phyloP scores from a whole-genome alignment of 2,329 filamentous ascomycete genomes.

The Coniochaeta pulveracea region DNA sequence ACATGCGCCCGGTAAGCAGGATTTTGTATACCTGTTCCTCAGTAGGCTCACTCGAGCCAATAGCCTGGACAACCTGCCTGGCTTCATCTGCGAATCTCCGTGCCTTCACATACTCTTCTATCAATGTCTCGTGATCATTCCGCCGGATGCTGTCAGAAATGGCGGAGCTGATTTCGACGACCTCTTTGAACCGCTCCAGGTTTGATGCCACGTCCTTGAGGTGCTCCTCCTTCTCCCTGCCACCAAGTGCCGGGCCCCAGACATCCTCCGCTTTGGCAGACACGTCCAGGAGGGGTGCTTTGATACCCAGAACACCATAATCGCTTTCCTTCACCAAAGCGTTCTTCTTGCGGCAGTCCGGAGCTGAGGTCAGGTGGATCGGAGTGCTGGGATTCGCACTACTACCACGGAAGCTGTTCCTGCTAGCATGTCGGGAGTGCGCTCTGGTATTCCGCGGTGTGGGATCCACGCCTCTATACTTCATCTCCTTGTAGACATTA shows the following conservation, averaged over 20 bases:
- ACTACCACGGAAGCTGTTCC: slow-evolving; percentile 51
- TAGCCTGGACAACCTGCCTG: slow-evolving; percentile 49
- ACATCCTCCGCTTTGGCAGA: slow-evolving; percentile 93
- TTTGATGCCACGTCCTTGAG: slow-evolving; percentile 67
- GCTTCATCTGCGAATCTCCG: slow-evolving; percentile 72
- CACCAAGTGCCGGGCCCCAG: slow-evolving; percentile 88
- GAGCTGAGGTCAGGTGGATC: slow-evolving; percentile 23
- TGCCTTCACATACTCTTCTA: slow-evolving; percentile 81
- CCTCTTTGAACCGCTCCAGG: slow-evolving; percentile 67
- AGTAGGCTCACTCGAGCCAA: slow-evolving; percentile 46
- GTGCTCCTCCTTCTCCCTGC: slow-evolving; percentile 80
- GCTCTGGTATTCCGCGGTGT: slow-evolving; percentile 24
- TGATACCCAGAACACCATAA: slow-evolving; percentile 81
- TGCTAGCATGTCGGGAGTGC: slow-evolving; percentile 58
- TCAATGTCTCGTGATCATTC: slow-evolving; percentile 77
- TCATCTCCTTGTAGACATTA: slow-evolving; percentile 98
- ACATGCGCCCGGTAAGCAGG: slow-evolving; percentile 83
- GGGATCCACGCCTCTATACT: slow-evolving; percentile 50
- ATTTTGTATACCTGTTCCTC: slow-evolving; percentile 80
- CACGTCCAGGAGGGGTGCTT: slow-evolving; percentile 75
- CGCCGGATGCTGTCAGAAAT: slow-evolving; percentile 80
- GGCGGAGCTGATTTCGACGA: slow-evolving; percentile 69
- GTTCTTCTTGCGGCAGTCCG: slow-evolving; percentile 67
- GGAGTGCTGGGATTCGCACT: slow-evolving; percentile 23
- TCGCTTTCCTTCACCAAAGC: slow-evolving; percentile 87